Percentiles rank a stretch among this genome's conserved stretches.
Evolutionary conservation across 495 filamentous ascomycete genomes (phyloP).

Genomic region (Penicillium waksmanii): DNA sequence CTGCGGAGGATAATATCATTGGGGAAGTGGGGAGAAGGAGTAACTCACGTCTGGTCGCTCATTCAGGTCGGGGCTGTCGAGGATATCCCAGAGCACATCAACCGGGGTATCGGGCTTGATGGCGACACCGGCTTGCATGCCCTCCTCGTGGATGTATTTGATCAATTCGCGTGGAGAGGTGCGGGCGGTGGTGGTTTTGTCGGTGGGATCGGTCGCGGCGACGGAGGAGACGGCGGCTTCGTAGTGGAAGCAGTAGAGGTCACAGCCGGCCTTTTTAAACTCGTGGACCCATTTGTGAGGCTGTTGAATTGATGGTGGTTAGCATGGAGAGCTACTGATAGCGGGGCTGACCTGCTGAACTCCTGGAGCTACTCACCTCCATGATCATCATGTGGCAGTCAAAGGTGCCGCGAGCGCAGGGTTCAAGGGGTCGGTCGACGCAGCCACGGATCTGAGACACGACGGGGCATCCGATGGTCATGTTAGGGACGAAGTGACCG

Average conservation of each 20-base stretch:
- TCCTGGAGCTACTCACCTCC: slow-evolving; percentile 61
- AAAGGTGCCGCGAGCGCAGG: slow-evolving; percentile 82
- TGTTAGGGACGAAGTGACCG: slow-evolving; percentile 96
- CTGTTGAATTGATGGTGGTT: slow-evolving; percentile 41
- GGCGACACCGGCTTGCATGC: slow-evolving; percentile 91
- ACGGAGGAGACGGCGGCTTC: slow-evolving; percentile 88
- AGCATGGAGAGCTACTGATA: neutral
- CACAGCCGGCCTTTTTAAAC: slow-evolving; percentile 91
- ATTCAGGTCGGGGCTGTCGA: slow-evolving; percentile 68
- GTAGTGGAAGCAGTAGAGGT: slow-evolving; percentile 99
- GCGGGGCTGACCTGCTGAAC: neutral
- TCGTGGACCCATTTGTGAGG: slow-evolving; percentile 97
- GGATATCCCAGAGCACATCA: slow-evolving; percentile 86
- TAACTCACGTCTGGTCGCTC: slow-evolving; percentile 87
- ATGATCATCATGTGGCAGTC: slow-evolving; percentile 99
- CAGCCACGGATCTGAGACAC: slow-evolving; percentile 89
- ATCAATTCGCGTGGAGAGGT: slow-evolving; percentile 87
- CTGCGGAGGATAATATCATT: neutral
- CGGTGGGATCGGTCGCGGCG: slow-evolving; percentile 78
- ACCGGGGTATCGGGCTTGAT: slow-evolving; percentile 92
- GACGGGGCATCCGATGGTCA: slow-evolving; percentile 93
- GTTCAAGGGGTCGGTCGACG: slow-evolving; percentile 63
- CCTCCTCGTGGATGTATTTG: slow-evolving; percentile 82
- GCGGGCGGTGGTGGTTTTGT: slow-evolving; percentile 58
- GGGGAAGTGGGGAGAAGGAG: slow-evolving; percentile 6